Evolutionary conservation across 148 eudicot genomes (phyloP).

Genomic region (Arbutus unedo): DNA sequence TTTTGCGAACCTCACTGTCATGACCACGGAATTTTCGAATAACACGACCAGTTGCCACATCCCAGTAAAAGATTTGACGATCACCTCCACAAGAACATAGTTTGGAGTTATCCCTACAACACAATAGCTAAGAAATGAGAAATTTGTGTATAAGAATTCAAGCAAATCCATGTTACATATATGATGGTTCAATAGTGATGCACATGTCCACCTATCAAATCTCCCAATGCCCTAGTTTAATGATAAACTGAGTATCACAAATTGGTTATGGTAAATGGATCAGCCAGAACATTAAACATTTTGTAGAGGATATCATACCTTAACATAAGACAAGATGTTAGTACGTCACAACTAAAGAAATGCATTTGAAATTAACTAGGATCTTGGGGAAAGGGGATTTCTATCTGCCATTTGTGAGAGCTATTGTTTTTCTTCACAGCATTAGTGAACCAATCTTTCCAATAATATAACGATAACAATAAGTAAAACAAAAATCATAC

Average conservation of each 20-base stretch:
- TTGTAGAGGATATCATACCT: background rate
- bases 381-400: background rate
- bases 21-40: slow-evolving; percentile 94
- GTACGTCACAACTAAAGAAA: background rate
- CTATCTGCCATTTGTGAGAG: no score
- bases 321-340: background rate
- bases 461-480: no score
- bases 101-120: slow-evolving; percentile 84
- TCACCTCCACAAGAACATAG: slow-evolving; percentile 88
- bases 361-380: background rate
- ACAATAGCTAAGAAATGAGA: background rate
- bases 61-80: slow-evolving; percentile 97
- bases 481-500: no score
- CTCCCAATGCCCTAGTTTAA: background rate
- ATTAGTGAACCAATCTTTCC: no score
- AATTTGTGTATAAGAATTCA: background rate
- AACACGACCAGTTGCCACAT: slow-evolving; percentile 82
- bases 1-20: slow-evolving; percentile 77
- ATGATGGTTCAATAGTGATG: background rate
- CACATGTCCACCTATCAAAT: background rate
- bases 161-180: background rate
- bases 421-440: no score
- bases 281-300: background rate
- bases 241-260: background rate
- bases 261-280: background rate